Conservation (phyloP, 2,329 filamentous ascomycete species). For the Thermothelomyces thermophilus region DNA sequence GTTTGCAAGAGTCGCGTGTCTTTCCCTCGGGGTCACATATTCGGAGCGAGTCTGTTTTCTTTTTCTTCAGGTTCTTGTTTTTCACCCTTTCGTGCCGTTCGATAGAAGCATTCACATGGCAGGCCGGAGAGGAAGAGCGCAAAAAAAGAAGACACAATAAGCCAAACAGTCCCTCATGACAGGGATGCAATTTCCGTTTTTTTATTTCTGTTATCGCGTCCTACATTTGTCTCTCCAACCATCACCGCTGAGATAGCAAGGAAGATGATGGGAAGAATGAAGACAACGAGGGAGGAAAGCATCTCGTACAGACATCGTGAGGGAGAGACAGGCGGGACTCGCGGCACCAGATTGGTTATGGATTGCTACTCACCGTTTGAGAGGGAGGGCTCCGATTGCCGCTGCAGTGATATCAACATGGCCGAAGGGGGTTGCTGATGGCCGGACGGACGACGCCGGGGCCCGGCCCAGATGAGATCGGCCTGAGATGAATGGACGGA, state of each 20-base stretch:
- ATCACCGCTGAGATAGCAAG: not conserved
- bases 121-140: not conserved
- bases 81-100: not conserved
- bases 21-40: conserved; percentile 7
- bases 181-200: not conserved
- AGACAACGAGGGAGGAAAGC: not conserved
- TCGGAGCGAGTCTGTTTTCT: conserved; percentile 5
- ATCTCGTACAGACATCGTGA: not conserved
- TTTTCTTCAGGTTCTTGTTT: not conserved
- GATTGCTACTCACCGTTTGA: not conserved
- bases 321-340: not conserved
- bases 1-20: not conserved
- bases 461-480: not conserved
- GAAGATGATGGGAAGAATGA: not conserved
- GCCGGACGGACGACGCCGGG: not conserved
- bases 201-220: not conserved
- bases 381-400: not conserved
- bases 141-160: not conserved
- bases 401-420: not conserved
- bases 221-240: not conserved
- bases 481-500: not conserved
- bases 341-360: conserved; percentile 11
- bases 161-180: too few species aligned
- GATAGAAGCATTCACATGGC: conserved; percentile 3
- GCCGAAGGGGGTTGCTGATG: not conserved